Percentiles rank a stretch among this genome's conserved stretches.
Evolutionary conservation across 2,329 filamentous ascomycete genomes (phyloP).

Genomic region (Ploettnerulaceae sp.): DNA sequence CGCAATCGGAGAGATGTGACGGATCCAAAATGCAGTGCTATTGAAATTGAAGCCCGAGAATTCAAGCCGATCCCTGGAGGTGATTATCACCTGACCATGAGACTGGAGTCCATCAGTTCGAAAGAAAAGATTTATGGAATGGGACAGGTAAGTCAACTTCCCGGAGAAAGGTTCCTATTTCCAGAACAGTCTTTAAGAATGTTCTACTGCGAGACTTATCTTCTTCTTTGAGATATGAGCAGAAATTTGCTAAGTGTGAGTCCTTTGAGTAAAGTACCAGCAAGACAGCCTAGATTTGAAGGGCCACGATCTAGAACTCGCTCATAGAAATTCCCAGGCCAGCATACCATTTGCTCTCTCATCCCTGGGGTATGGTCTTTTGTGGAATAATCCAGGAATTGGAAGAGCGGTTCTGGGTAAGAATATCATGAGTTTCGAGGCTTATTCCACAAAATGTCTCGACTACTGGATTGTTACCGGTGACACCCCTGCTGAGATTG

Average conservation of each 20-base stretch:
- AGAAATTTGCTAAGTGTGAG: no score
- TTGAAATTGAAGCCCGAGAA: slow-evolving; percentile 47
- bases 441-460: slow-evolving; percentile 49
- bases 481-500: slow-evolving; percentile 50
- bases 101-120: slow-evolving; percentile 50
- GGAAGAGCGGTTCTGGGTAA: slow-evolving; percentile 57
- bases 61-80: slow-evolving; percentile 43
- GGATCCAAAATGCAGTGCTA: slow-evolving; percentile 47
- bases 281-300: slow-evolving; percentile 60
- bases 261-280: no score
- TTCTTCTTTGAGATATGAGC: no score
- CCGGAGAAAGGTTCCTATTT: no score
- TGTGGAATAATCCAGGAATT: slow-evolving; percentile 63
- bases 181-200: no score
- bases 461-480: slow-evolving; percentile 63
- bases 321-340: slow-evolving; percentile 62
- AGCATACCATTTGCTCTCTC: slow-evolving; percentile 59
- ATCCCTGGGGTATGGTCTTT: slow-evolving; percentile 55
- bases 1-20: slow-evolving; percentile 43
- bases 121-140: slow-evolving; percentile 62
- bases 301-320: slow-evolving; percentile 57
- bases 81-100: slow-evolving; percentile 52
- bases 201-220: no score
- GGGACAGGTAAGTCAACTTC: no score
- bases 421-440: slow-evolving; percentile 58